Conservation (phyloP, 1,284 basidiomycete genomes). For the Ganoderma resinaceum region DNA sequence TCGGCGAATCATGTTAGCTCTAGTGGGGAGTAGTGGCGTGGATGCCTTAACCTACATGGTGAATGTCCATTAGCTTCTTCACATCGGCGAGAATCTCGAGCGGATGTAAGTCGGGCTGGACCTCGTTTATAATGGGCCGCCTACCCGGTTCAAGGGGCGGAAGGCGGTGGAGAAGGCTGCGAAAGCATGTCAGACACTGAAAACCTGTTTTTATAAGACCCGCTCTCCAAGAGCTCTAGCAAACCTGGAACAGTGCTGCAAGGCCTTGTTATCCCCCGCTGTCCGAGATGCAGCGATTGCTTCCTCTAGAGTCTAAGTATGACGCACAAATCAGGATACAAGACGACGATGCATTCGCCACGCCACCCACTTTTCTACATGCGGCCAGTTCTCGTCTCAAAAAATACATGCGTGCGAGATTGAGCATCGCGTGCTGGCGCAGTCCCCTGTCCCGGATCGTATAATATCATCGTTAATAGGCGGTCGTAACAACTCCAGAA, state of each 20-base stretch:
- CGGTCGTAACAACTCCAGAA: not conserved
- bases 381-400: constrained; percentile 68
- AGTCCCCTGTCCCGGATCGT: constrained; percentile 57
- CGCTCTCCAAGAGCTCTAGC: constrained; percentile 5
- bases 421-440: constrained; percentile 78
- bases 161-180: constrained; percentile 73
- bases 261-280: constrained; percentile 69
- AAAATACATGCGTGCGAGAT: constrained; percentile 81
- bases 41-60: constrained; percentile 48
- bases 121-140: constrained; percentile 67
- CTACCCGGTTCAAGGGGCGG: constrained; percentile 54
- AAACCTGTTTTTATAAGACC: not conserved
- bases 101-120: constrained; percentile 80
- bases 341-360: constrained; percentile 12
- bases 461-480: not conserved
- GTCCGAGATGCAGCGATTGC: constrained; percentile 77
- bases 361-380: constrained; percentile 62
- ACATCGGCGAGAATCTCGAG: constrained; percentile 78
- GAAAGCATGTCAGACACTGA: constrained; percentile 9
- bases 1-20: not conserved
- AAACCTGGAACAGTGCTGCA: constrained; percentile 82
- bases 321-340: constrained; percentile 8
- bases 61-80: constrained; percentile 64
- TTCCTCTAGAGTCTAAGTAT: constrained; percentile 67
- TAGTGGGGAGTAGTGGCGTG: not conserved